These are phyloP conservation scores for Mycena floridula DNA, from an alignment of 768 basidiomycete genomes.

Conservation along the genomic window DNA sequence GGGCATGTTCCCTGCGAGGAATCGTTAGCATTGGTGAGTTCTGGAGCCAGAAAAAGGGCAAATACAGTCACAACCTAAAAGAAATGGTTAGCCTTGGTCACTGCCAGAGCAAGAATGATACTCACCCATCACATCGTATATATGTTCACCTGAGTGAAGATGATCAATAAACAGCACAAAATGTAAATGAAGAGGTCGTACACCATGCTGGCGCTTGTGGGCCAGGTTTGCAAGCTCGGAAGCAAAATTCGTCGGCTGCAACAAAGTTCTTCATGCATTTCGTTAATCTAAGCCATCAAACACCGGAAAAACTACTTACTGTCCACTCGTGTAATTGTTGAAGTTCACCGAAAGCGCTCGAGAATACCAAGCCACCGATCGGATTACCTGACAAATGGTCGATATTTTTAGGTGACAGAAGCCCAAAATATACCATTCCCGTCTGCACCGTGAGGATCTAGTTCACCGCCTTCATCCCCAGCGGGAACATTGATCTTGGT, in stretches of 20 bases:
- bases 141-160: slow-evolving; percentile 11
- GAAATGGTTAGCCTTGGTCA: too few relatives aligned
- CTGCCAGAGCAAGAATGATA: too few relatives aligned
- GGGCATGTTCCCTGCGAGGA: slow-evolving; percentile 62
- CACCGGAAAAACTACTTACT: slow-evolving; percentile 15
- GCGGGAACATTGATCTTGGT: slow-evolving; percentile 50
- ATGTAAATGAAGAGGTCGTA: slow-evolving; percentile 5
- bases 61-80: too few relatives aligned
- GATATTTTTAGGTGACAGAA: not conserved
- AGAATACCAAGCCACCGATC: slow-evolving; percentile 46
- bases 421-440: slow-evolving; percentile 21
- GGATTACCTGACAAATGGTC: slow-evolving; percentile 22
- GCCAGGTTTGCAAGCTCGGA: slow-evolving; percentile 38
- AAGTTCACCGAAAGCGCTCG: slow-evolving; percentile 36
- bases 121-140: slow-evolving; percentile 16
- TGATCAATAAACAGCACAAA: not conserved
- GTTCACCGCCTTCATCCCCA: slow-evolving; percentile 40
- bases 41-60: too few relatives aligned
- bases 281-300: not conserved
- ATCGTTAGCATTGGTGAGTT: too few relatives aligned
- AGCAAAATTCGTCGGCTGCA: slow-evolving; percentile 42
- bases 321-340: slow-evolving; percentile 53
- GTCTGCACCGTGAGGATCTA: slow-evolving; percentile 53
- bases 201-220: slow-evolving; percentile 13
- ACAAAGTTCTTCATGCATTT: slow-evolving; percentile 34